Percentiles rank a stretch among this genome's conserved stretches.
phyloP scores from a whole-genome alignment of 768 basidiomycete genomes.

The Serendipita sp. region DNA sequence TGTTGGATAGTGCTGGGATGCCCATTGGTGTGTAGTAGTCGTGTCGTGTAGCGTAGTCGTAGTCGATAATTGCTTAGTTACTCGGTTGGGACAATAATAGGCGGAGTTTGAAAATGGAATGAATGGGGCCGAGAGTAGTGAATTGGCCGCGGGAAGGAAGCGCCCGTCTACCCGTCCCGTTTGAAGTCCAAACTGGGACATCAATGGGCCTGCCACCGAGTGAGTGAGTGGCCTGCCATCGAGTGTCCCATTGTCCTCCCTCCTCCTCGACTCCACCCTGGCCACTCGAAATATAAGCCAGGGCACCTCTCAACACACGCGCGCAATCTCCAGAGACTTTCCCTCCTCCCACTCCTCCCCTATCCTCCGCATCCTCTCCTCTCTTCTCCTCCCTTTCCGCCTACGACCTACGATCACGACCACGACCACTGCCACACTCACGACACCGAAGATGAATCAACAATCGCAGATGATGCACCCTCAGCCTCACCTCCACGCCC shows the following conservation, averaged over 20 bases:
- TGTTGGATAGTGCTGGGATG: constrained; percentile 20
- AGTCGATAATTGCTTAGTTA: too few species aligned
- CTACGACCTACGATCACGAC: background rate
- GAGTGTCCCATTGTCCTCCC: background rate
- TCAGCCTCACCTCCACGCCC: background rate
- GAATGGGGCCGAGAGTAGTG: too few species aligned
- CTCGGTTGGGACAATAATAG: too few species aligned
- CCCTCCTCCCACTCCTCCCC: background rate
- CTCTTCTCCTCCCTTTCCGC: background rate
- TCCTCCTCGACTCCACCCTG: background rate
- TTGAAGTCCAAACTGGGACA: too few species aligned
- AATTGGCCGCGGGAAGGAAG: too few species aligned
- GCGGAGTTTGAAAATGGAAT: too few species aligned
- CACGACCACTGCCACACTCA: background rate
- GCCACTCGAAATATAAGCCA: background rate
- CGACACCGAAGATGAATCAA: background rate
- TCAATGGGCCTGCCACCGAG: too few species aligned
- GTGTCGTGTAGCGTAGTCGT: too few species aligned
- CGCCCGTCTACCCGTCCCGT: too few species aligned
- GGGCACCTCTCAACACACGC: background rate
- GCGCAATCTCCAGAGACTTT: background rate
- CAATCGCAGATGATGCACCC: background rate
- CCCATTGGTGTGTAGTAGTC: too few species aligned
- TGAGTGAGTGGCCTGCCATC: background rate
- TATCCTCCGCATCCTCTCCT: background rate